A percentile compares a stretch with the other conserved stretches of the same genome.
phyloP scores from a whole-genome alignment of 495 filamentous ascomycete species.

The Lophiostoma macrostomum region DNA sequence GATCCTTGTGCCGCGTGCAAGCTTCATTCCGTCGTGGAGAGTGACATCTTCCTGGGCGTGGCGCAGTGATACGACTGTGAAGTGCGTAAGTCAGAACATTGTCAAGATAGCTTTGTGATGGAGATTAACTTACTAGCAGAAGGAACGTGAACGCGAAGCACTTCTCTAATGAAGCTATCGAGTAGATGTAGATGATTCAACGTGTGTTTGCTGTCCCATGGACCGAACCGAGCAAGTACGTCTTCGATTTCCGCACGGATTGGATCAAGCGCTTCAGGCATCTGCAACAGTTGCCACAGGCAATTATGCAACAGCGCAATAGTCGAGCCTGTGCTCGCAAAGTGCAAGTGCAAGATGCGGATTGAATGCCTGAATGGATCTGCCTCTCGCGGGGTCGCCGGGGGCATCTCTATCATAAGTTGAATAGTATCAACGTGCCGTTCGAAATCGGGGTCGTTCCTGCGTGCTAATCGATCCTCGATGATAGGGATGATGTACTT shows the following conservation, averaged over 20 bases:
- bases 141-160: conserved; percentile 6
- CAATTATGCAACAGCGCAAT: conserved; percentile 7
- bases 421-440: conserved; percentile 7
- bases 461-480: neutral
- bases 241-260: conserved; percentile 9
- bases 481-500: conserved; percentile 14
- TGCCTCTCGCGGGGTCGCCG: conserved; percentile 2
- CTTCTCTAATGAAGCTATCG: conserved; percentile 16
- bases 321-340: conserved; percentile 7
- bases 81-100: neutral
- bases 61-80: conserved; percentile 7
- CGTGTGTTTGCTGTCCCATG: conserved; percentile 16
- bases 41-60: conserved; percentile 5
- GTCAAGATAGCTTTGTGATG: neutral
- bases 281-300: conserved; percentile 13
- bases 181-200: conserved; percentile 14
- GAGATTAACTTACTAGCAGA: conserved; percentile 7
- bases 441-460: neutral
- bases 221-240: conserved; percentile 5
- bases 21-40: conserved; percentile 3
- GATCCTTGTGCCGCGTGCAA: conserved; percentile 4
- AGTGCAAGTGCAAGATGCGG: conserved; percentile 10
- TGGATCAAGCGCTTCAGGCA: conserved; percentile 3
- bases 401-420: conserved; percentile 10
- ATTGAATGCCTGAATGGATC: conserved; percentile 7